Base-by-base conservation (phyloP, 2,329 filamentous ascomycete genomes). In the Pestalotiopsis sp. region DNA sequence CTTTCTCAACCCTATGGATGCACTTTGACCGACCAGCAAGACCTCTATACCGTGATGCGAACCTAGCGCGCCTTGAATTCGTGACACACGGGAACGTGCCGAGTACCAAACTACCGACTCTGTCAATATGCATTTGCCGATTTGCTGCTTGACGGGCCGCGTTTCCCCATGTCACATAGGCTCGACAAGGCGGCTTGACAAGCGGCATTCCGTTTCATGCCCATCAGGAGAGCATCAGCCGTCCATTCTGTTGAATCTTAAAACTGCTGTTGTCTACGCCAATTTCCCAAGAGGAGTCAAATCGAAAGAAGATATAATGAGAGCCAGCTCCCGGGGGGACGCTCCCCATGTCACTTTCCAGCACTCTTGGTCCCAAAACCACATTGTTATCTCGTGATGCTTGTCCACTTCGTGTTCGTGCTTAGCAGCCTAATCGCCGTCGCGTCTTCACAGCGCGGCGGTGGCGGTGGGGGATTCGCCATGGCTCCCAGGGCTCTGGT, bases 401-500 rank as follows among this genome's bases (percentile, higher is more conserved):
- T 17, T 17, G 1, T 45, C 4, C 39, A 3, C 14, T 17, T 45
- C 39, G 14, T 45, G 39, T 17, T 45, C 3, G 14, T 2, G 14
- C 12, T 45, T 17, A 17, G 39, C 39, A 45, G 39, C 12, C 39
- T 17, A 2, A 9, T 45, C 39, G 14, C 39, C 12, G 14, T 45
- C 39, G 39, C 39, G 12, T 45, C 12, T 4, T 45, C 39, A 45
- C 39, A 45, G 12, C 12, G 39, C 39, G 39, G 39, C 12, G 39
- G 12, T 13, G 39, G 12, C 12, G 39, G 39, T 74, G 0, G 75
- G 75, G 27, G 6, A 7, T 5, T 45, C 4, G 39, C 14, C 39
- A 45, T 45, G 39, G 39, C 39, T 45, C 39, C 1, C 39, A 41
- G 13, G 4, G 39, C 39, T 41, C 13, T 41, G 39, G 39, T 41